phyloP scores from a whole-genome alignment of 2,329 filamentous ascomycete species.

The Talaromyces atroroseus region DNA sequence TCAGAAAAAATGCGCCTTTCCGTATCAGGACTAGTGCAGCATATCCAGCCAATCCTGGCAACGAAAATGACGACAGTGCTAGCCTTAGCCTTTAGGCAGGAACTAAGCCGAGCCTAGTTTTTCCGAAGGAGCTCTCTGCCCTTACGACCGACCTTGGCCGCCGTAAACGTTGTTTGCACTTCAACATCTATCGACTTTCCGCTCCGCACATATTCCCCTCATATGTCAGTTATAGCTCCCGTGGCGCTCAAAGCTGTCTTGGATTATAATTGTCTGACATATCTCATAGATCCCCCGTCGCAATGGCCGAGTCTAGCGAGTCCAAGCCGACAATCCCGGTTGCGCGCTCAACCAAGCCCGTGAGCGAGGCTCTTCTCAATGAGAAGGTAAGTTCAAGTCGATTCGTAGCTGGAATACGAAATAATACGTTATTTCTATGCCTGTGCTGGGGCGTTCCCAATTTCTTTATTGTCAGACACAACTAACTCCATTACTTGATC shows the following conservation, averaged over 20 bases:
- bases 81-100: constrained; percentile 1
- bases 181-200: not conserved
- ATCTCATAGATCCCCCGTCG: constrained; percentile 17
- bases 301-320: constrained; percentile 54
- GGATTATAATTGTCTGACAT: not conserved
- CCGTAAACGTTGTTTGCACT: not conserved
- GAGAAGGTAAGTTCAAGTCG: constrained; percentile 71
- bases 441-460: no score
- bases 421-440: no score
- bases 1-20: constrained; percentile 6
- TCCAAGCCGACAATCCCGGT: constrained; percentile 58
- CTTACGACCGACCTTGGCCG: not conserved
- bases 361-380: constrained; percentile 96
- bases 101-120: constrained; percentile 24
- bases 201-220: not conserved
- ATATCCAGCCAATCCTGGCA: not conserved
- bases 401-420: no score
- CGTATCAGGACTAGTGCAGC: constrained; percentile 1
- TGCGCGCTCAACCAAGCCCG: constrained; percentile 67
- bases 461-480: not conserved
- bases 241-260: not conserved
- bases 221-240: not conserved
- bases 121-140: constrained; percentile 23
- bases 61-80: constrained; percentile 10
- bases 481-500: constrained; percentile 15